Conservation (phyloP, 192 early-diverging fungal genomes). For the Polychytrium aggregatum region DNA sequence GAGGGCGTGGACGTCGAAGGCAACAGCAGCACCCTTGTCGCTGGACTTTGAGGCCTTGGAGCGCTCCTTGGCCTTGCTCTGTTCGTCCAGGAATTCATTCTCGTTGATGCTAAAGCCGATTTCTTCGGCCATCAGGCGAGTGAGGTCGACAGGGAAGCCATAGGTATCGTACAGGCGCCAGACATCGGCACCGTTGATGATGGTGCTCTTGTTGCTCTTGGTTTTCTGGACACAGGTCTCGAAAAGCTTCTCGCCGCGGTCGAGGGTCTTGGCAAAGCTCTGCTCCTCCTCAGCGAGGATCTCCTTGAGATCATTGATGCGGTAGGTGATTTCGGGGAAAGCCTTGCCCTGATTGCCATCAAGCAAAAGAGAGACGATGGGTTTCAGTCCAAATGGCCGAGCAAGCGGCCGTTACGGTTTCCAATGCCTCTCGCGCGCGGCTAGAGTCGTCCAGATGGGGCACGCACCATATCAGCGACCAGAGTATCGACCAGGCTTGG, state of each 20-base stretch:
- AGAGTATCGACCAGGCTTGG: constrained; percentile 85
- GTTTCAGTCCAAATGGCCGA: background rate
- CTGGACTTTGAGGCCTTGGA: constrained; percentile 45
- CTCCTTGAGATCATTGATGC: constrained; percentile 78
- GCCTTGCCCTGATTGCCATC: constrained; percentile 63
- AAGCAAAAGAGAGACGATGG: constrained; percentile 2
- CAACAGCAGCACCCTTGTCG: constrained; percentile 47
- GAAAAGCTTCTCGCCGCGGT: constrained; percentile 93
- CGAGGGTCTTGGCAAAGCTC: constrained; percentile 90
- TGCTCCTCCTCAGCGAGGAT: constrained; percentile 94
- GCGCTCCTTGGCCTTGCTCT: constrained; percentile 63
- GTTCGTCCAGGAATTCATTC: constrained; percentile 64
- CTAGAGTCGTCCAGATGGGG: too few species aligned
- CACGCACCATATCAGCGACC: constrained; percentile 72
- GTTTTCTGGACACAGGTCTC: constrained; percentile 58
- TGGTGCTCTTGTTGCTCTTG: constrained; percentile 44
- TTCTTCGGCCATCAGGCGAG: constrained; percentile 97
- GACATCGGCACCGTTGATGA: constrained; percentile 76
- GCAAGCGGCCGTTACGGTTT: too few species aligned
- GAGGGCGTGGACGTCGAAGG: constrained; percentile 85
- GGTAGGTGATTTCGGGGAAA: constrained; percentile 79
- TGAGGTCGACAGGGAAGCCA: constrained; percentile 97
- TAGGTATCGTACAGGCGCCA: constrained; percentile 99
- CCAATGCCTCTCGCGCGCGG: too few species aligned
- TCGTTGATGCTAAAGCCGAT: constrained; percentile 77